These are phyloP conservation scores for Taxillus chinensis DNA, from an alignment of 164 flowering plant species.

Conservation along the genomic window DNA sequence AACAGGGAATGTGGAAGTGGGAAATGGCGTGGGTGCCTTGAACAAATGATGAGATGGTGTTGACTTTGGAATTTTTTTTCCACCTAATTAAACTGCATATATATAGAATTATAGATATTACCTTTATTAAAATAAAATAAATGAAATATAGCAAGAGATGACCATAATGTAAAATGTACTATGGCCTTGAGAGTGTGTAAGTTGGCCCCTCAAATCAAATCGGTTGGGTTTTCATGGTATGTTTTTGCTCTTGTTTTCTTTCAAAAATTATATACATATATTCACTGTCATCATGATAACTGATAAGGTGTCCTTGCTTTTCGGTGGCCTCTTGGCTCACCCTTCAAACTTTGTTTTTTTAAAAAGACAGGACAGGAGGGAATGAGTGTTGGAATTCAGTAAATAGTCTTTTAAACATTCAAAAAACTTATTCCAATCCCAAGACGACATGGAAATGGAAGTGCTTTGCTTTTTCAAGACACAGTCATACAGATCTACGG, in stretches of 20 bases:
- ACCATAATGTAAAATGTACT: background rate
- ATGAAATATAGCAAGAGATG: slow-evolving; percentile 2
- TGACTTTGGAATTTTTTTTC: slow-evolving; percentile 54
- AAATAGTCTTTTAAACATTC: no score
- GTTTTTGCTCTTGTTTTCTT: no score
- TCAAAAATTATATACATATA: no score
- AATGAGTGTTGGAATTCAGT: background rate
- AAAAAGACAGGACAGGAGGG: slow-evolving; percentile 1
- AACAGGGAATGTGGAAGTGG: slow-evolving; percentile 22
- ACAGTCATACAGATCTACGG: no score
- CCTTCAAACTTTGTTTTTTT: slow-evolving; percentile 11
- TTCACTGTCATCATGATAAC: slow-evolving; percentile 18
- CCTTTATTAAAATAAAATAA: background rate
- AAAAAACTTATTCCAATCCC: background rate
- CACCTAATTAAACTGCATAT: slow-evolving; percentile 12
- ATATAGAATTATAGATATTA: background rate
- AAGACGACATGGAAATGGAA: background rate
- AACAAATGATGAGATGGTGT: slow-evolving; percentile 96
- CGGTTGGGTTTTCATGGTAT: slow-evolving; percentile 33
- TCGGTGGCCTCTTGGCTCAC: slow-evolving; percentile 61
- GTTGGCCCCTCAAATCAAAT: slow-evolving; percentile 67
- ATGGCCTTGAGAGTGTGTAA: slow-evolving; percentile 24
- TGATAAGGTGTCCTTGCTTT: slow-evolving; percentile 76
- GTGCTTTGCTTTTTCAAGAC: background rate
- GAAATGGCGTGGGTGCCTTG: slow-evolving; percentile 49